Conservation (phyloP, 2,329 filamentous ascomycete genomes). For the Dactylonectria macrodidyma region DNA sequence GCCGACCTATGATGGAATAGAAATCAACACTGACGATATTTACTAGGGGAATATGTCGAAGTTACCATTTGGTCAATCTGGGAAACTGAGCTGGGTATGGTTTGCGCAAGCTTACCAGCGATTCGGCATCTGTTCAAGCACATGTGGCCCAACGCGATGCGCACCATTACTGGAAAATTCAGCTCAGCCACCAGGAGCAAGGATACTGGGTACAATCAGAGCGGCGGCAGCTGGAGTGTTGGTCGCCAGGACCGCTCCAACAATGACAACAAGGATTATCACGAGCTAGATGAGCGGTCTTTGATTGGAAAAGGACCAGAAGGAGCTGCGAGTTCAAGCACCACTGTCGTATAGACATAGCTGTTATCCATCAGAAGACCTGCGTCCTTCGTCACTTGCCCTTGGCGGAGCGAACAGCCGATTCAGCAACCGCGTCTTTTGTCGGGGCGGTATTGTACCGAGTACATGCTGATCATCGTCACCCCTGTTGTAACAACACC, state of each 20-base stretch:
- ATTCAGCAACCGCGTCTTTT: too few relatives aligned
- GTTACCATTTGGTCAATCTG: constrained; percentile 43
- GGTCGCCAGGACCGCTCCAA: constrained; percentile 38
- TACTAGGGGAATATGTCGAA: constrained; percentile 35
- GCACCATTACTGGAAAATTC: constrained; percentile 39
- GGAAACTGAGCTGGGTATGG: constrained; percentile 42
- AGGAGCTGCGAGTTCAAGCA: constrained; percentile 10
- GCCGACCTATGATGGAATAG: too few relatives aligned
- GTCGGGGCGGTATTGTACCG: too few relatives aligned
- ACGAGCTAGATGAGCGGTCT: constrained; percentile 38
- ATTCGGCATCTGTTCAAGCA: constrained; percentile 42
- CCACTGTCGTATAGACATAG: not conserved
- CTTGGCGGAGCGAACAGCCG: too few relatives aligned
- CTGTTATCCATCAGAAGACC: not conserved
- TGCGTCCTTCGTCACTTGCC: too few relatives aligned
- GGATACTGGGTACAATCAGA: constrained; percentile 25
- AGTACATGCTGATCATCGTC: too few relatives aligned
- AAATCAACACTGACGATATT: not conserved
- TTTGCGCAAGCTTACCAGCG: constrained; percentile 39
- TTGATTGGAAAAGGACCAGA: constrained; percentile 32
- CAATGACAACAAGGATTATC: constrained; percentile 37
- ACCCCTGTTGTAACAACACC: too few relatives aligned
- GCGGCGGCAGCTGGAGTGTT: constrained; percentile 29
- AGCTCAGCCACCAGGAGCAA: constrained; percentile 29
- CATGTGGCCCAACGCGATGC: constrained; percentile 40